A percentile compares a stretch with the other conserved stretches of the same genome.
Evolutionary conservation across 2,329 filamentous ascomycete genomes (phyloP).

Genomic region (Chaetomiaceae sp.): DNA sequence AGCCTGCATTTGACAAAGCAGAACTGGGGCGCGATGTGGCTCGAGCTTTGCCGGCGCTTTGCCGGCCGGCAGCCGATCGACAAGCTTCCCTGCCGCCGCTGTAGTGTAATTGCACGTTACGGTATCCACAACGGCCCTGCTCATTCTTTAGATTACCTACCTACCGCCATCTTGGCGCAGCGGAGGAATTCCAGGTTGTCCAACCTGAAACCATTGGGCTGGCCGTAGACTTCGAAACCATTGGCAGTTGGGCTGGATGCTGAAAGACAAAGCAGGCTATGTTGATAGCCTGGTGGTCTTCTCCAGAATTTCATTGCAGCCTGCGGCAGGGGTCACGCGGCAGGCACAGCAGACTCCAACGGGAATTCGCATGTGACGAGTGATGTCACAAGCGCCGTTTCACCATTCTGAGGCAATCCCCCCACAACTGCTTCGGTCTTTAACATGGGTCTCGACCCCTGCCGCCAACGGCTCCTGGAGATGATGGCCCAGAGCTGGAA

Average conservation of each 20-base stretch:
- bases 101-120: too few species aligned
- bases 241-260: too few species aligned
- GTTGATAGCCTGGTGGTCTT: too few species aligned
- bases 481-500: background rate
- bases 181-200: too few species aligned
- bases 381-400: constrained; percentile 19
- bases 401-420: constrained; percentile 1
- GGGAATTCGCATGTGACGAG: constrained; percentile 15
- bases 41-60: constrained; percentile 6
- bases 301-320: too few species aligned
- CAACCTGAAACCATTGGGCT: too few species aligned
- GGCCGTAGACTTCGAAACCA: too few species aligned
- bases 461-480: background rate
- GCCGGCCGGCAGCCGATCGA: constrained; percentile 1
- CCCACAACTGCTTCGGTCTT: background rate
- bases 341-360: constrained; percentile 3
- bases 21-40: background rate
- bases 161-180: too few species aligned
- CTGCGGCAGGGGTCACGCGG: background rate
- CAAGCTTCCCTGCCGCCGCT: background rate
- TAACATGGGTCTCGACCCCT: background rate
- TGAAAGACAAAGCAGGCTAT: too few species aligned
- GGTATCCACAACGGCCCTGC: too few species aligned
- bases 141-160: too few species aligned
- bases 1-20: background rate